Evolutionary conservation across 2,329 filamentous ascomycete genomes (phyloP), one percentile per base, ranked within the genome.

Genomic region (Apiospora marii): DNA sequence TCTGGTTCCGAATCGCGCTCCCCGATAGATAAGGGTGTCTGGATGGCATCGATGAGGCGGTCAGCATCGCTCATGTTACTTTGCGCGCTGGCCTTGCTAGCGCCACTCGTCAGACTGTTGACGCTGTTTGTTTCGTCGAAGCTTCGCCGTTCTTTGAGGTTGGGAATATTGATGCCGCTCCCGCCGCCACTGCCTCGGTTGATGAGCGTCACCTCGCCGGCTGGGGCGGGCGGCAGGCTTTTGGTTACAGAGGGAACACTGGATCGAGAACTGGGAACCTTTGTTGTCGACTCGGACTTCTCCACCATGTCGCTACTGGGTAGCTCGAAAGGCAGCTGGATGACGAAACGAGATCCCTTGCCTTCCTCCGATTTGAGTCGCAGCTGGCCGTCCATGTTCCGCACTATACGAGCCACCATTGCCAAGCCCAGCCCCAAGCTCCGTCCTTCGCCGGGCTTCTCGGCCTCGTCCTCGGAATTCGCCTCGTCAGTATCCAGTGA

Each of bases 301-400:
- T 80, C 78, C 2, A 81, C 75, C 3, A 77, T 74, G 64, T 86
- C 83, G 0, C 85, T 82, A 0, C 83, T 81, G 0, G 90, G 91
- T 0, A 95, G 79, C 10, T 91, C 86, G 75, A 98, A 96, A 0
- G 93, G 92, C 43, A 98, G 84, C 74, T 94, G 90, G 34, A 98
- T 90, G 27, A 94, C 91, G 75, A 98, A 97, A 70, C 93, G 88
- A 24, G 94, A 95, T 0, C 95, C 95, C 77, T 92, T 93, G 1
- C 93, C 93, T 79, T 93, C 89, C 77, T 96, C 94, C 0, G 94
- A 97, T 78, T 95, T 96, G 1, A 98, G 84, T 1, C 94, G 90
- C 43, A 98, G 82, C 78, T 97, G 95, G 0, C 95, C 95, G 73
- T 96, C 92, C 93, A 97, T 96, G 78, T 95, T 97, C n/a, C 92